Evolutionary conservation across 129 eudicot genomes (phyloP), one percentile per base, ranked within the genome.

Genomic region (Gnaphalium uliginosum): DNA sequence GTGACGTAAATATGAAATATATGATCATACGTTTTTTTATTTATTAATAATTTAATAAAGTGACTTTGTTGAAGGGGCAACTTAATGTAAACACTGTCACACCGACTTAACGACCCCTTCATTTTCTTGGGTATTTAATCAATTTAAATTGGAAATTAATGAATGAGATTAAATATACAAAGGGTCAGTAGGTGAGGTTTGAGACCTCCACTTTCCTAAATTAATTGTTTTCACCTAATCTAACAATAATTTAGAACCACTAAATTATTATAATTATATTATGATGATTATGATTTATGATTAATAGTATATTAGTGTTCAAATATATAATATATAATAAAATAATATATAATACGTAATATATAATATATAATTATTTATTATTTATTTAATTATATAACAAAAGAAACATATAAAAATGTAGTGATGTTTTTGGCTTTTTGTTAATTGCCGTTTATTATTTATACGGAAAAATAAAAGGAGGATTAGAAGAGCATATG

Each of bases 161-260:
- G 39, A 72, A 72, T 53, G 68, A n/a, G 74, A 79, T 73, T 26
- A 54, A 51, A 19, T 56, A 53, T 66, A 79, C 48, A 56, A 66
- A 6, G 62, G 51, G 63, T 25, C 23, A 73, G 78, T 65, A 26
- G 83, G 78, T 65, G 74, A 73, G 60, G 61, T 54, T 41, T 72
- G 61, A 72, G 68, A 72, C 69, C 18, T 64, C 59, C 67, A 35
- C 67, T 63, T 53, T 72, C 59, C 65, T 33, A 53, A 43, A 72
- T 79, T 71, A 51, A 71, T 54, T 72, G 18, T 25, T 21, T 65
- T 73, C 73, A 79, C 83, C 83, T 41, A 79, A 79, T 64, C 71
- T 4, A n/a, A 21, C 71, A 33, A 66, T 19, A 18, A 66, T 35
- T 66, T n/a, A 6, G 1, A 18, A 19, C 25, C 25, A 14, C 11